Evolutionary conservation across 768 basidiomycete species (phyloP).

Genomic region (Mycena alexandri): DNA sequence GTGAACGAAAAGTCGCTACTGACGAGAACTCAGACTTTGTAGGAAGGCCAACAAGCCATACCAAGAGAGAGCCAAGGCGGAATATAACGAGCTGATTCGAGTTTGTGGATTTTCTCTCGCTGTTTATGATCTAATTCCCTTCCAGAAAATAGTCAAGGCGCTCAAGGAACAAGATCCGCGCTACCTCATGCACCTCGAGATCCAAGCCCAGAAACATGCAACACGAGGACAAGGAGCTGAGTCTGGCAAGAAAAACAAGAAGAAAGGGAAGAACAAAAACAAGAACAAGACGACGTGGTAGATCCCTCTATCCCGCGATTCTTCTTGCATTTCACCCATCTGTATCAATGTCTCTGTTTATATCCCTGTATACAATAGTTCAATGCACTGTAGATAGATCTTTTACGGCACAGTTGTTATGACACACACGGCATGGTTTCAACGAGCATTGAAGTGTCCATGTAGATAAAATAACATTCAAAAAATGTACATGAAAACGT

Average conservation of each 20-base stretch:
- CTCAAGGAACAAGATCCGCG: slow-evolving; percentile 35
- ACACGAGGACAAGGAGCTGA: background rate
- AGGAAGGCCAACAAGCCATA: slow-evolving; percentile 30
- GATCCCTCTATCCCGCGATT: background rate
- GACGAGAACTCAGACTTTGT: slow-evolving; percentile 4
- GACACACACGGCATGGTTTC: no score
- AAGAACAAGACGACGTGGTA: slow-evolving; percentile 30
- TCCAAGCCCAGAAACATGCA: background rate
- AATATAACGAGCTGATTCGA: slow-evolving; percentile 34
- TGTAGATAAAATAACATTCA: no score
- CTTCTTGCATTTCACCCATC: background rate
- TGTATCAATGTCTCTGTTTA: slow-evolving; percentile 1
- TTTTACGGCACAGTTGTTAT: no score
- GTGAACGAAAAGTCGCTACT: background rate
- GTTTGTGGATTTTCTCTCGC: slow-evolving; percentile 3
- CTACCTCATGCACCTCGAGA: slow-evolving; percentile 1
- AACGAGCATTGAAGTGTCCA: no score
- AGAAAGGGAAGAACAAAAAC: slow-evolving; percentile 23
- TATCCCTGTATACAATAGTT: background rate
- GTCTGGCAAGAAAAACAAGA: background rate
- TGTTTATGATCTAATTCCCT: background rate
- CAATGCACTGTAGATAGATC: no score
- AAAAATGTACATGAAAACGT: no score
- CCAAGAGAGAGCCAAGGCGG: slow-evolving; percentile 12
- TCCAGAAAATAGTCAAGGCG: slow-evolving; percentile 18